Conservation (phyloP, 129 eudicot genomes). For the Mikania micrantha region DNA sequence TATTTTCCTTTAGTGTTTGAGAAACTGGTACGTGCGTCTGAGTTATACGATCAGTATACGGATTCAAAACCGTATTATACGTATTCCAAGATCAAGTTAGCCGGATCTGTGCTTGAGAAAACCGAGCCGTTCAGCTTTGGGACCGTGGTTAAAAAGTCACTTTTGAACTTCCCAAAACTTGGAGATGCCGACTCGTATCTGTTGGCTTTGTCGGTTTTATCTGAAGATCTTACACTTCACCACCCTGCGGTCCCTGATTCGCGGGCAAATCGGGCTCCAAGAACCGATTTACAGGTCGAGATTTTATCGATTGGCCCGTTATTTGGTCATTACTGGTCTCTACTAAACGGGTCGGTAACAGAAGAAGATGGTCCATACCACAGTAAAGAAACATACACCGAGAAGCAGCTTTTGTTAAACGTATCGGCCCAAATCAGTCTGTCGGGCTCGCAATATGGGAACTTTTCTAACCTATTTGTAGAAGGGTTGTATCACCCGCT, state of each 20-base stretch:
- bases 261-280: slow-evolving; percentile 22
- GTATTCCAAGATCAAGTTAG: slow-evolving; percentile 59
- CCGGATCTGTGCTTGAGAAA: slow-evolving; percentile 66
- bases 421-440: slow-evolving; percentile 76
- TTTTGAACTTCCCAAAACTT: slow-evolving; percentile 69
- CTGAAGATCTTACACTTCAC: slow-evolving; percentile 92
- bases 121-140: slow-evolving; percentile 72
- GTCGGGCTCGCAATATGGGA: slow-evolving; percentile 27
- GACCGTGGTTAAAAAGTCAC: slow-evolving; percentile 55
- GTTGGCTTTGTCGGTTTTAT: slow-evolving; percentile 53
- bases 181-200: slow-evolving; percentile 47
- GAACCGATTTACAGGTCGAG: slow-evolving; percentile 56
- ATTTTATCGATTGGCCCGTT: slow-evolving; percentile 78
- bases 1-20: slow-evolving; percentile 69
- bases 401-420: slow-evolving; percentile 64
- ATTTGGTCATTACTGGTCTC: slow-evolving; percentile 61
- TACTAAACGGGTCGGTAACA: slow-evolving; percentile 26
- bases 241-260: slow-evolving; percentile 55
- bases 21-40: slow-evolving; percentile 55
- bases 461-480: slow-evolving; percentile 51
- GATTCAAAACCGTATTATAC: slow-evolving; percentile 52
- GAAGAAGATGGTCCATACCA: slow-evolving; percentile 41
- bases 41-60: slow-evolving; percentile 57
- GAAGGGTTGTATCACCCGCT: slow-evolving; percentile 81
- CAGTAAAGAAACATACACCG: slow-evolving; percentile 43